These are phyloP conservation scores for Tulasnella sp. DNA, from an alignment of 768 basidiomycete genomes.

Conservation along the genomic window DNA sequence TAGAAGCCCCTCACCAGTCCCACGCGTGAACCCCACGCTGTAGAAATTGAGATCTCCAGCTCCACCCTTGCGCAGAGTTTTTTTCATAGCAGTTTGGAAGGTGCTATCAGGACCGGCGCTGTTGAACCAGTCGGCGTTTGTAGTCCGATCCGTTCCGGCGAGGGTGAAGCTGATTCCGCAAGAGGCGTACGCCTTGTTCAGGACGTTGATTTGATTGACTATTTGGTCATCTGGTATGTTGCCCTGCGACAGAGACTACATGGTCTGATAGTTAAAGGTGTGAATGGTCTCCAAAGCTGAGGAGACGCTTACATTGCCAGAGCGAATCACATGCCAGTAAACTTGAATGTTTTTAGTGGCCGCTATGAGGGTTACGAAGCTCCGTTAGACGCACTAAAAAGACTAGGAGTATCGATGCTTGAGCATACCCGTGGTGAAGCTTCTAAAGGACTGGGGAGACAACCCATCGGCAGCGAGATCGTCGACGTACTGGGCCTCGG, in stretches of 20 bases:
- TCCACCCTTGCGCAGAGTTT: constrained; percentile 39
- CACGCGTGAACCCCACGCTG: constrained; percentile 34
- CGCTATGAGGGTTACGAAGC: neutral
- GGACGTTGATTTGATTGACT: constrained; percentile 29
- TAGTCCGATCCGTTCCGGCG: constrained; percentile 30
- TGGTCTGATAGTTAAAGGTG: neutral
- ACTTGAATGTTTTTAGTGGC: neutral
- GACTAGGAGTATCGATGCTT: too few species aligned
- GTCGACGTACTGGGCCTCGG: constrained; percentile 8
- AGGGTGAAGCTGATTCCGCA: constrained; percentile 32
- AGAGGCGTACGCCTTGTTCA: constrained; percentile 32
- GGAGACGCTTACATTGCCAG: constrained; percentile 1
- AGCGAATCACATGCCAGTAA: constrained; percentile 16
- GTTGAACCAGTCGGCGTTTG: constrained; percentile 36
- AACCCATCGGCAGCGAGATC: neutral
- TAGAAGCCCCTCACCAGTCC: constrained; percentile 37
- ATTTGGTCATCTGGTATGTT: constrained; percentile 31
- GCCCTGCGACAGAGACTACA: neutral
- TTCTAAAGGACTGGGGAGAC: neutral
- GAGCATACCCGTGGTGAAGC: neutral
- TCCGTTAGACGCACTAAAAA: too few species aligned
- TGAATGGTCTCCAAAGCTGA: neutral
- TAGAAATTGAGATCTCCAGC: constrained; percentile 41
- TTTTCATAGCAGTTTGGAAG: constrained; percentile 41
- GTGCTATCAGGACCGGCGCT: constrained; percentile 35